These are phyloP conservation scores for Linum trigynum DNA, from an alignment of 345 rosid species.

Conservation along the genomic window DNA sequence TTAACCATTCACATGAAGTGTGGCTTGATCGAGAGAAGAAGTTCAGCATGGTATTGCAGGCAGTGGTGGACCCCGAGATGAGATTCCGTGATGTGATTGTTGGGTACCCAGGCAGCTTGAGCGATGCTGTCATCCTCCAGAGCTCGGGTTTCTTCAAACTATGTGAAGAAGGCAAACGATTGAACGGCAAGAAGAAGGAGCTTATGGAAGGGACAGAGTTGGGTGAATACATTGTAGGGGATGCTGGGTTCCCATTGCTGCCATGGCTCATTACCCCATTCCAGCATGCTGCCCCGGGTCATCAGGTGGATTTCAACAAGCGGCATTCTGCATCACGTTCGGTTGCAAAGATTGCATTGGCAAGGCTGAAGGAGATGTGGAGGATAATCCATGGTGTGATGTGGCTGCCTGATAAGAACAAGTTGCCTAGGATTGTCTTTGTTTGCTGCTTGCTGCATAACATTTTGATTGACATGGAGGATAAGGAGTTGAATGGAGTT, in stretches of 20 bases:
- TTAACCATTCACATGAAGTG: conserved; percentile 44
- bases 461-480: conserved; percentile 51
- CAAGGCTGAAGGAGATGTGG: conserved; percentile 71
- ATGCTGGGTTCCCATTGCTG: conserved; percentile 46
- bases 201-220: conserved; percentile 34
- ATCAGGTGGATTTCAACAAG: conserved; percentile 45
- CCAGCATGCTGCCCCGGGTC: conserved; percentile 35
- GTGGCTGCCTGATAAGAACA: conserved; percentile 70
- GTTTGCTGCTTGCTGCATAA: conserved; percentile 73
- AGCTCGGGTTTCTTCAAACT: conserved; percentile 54
- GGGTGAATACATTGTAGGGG: conserved; percentile 53
- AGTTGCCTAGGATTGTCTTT: conserved; percentile 51
- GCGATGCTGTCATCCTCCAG: conserved; percentile 45
- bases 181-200: conserved; percentile 34
- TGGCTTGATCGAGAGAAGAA: conserved; percentile 63
- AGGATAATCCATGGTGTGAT: conserved; percentile 58
- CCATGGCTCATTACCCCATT: conserved; percentile 66
- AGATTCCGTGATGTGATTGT: conserved; percentile 52
- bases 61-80: conserved; percentile 61
- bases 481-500: conserved; percentile 34
- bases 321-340: conserved; percentile 41
- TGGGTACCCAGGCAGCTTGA: conserved; percentile 69
- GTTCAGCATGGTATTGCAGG: conserved; percentile 68
- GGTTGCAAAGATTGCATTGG: conserved; percentile 45
- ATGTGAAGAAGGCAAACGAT: conserved; percentile 48